Base-by-base conservation (phyloP, 202 grass and related monocot species). In the Setaria viridis region DNA sequence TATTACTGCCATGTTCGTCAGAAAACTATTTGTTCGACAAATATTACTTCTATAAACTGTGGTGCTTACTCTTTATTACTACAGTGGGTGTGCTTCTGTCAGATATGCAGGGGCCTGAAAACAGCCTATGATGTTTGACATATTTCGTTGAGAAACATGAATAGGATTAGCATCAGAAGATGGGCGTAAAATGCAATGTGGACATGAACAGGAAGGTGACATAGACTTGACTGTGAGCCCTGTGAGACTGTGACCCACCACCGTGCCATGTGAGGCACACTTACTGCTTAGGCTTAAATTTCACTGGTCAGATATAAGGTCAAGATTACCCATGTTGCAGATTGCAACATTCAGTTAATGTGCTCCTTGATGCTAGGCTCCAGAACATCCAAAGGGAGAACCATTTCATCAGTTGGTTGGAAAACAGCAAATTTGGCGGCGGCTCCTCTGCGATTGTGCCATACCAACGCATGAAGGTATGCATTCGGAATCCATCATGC, bases 161-260 rank as follows among this genome's bases (percentile, higher is more conserved):
- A 50, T 76, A 53, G 43, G 46, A 69, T 53, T 43, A 46, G 21
- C 42, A 60, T 15, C 67, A 60, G 25, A 46, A 15, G 5, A 14
- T 72, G 71, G 79, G 79, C 51, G 72, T 60, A 20, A 76, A 87
- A 60, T 60, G 30, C 41, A 87, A 76, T 87, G 72, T 87, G 34
- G 11, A 11, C 66, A 70, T 51, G 79, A 69, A 70, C 72, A 82
- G 34, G 62, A 68, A 50, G 6, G 70, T 32, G 58, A 55, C 46
- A 13, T 30, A 25, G 14, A 41, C 64, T 37, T 49, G 37, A 82
- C 1, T 59, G 50, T 46, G 19, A 80, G 57, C n/a, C 11, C 12
- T 50, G 43, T 4, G 45, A 49, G 25, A 39, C 13, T 10, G 7
- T 42, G 4, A 51, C 47, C 65, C 13, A 12, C 56, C 8, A 49